phyloP scores from a whole-genome alignment of 2,329 filamentous ascomycete genomes.

The Berkeleyomyces rouxiae region DNA sequence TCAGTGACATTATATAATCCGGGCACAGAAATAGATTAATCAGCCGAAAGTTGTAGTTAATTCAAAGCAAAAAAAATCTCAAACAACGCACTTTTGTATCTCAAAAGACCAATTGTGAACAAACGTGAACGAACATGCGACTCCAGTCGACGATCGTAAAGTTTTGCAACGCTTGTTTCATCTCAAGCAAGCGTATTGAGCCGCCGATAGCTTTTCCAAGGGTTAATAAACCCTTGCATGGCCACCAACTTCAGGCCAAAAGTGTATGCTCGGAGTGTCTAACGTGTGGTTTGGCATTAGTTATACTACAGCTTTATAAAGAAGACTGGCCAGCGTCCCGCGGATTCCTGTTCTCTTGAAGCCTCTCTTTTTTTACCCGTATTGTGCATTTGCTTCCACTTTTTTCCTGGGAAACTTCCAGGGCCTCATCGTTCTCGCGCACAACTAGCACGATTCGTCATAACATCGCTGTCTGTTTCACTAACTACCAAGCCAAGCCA shows the following conservation, averaged over 20 bases:
- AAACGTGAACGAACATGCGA: not conserved
- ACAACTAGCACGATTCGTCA: not conserved
- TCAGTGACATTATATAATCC: constrained; percentile 11
- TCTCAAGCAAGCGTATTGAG: not conserved
- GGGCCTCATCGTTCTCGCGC: not conserved
- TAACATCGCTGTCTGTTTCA: not conserved
- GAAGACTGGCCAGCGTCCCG: too few species aligned
- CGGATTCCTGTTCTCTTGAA: too few species aligned
- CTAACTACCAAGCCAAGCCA: too few species aligned
- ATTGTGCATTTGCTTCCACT: not conserved
- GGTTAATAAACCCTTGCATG: not conserved
- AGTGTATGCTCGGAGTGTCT: not conserved
- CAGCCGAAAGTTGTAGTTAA: constrained; percentile 11
- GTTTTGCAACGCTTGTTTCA: not conserved
- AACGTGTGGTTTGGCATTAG: not conserved
- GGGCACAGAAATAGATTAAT: constrained; percentile 12
- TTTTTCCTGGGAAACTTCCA: not conserved
- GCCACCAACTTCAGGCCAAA: not conserved
- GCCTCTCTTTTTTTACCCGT: not conserved
- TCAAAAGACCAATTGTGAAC: not conserved
- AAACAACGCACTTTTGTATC: not conserved
- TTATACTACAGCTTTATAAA: not conserved
- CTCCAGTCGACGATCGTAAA: not conserved
- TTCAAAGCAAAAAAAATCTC: not conserved
- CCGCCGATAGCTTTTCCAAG: not conserved